Percentiles rank a stretch among this genome's conserved stretches.
Evolutionary conservation across 1,139 yeast species (phyloP).

Genomic region (Torulaspora globosa): DNA sequence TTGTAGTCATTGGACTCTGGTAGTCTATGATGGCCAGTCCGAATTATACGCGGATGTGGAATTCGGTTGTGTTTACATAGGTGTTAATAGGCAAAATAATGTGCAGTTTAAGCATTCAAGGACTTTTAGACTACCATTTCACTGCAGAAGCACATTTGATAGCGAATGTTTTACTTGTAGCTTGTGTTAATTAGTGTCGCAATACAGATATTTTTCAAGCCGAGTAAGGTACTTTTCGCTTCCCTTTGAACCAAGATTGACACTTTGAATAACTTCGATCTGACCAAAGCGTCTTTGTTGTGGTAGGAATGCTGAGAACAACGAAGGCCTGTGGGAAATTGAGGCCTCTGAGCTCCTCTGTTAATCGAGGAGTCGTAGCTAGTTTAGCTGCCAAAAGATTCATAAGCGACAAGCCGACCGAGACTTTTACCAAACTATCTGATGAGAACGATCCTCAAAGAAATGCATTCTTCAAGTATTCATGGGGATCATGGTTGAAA

Average conservation of each 20-base stretch:
- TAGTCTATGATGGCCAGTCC: neutral
- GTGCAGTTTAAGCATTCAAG: neutral
- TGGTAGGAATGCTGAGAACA: neutral
- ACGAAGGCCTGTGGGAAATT: constrained; percentile 5
- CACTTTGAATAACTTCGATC: neutral
- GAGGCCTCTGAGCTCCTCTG: constrained; percentile 6
- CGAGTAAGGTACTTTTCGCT: neutral
- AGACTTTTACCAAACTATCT: constrained; percentile 47
- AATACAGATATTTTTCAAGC: neutral
- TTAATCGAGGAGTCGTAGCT: constrained; percentile 3
- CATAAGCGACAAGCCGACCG: constrained; percentile 31
- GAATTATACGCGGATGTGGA: neutral
- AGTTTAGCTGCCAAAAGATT: constrained; percentile 14
- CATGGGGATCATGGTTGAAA: constrained; percentile 94
- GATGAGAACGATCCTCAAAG: constrained; percentile 68
- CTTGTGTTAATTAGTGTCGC: neutral
- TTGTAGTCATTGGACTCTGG: neutral
- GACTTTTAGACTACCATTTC: neutral
- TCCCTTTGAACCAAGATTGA: neutral
- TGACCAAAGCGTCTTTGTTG: neutral
- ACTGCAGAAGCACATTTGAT: neutral
- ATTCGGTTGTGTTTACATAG: neutral
- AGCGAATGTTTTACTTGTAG: neutral
- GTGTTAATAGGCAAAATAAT: neutral
- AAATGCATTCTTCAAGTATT: constrained; percentile 72